Evolutionary conservation across 1,139 yeast species (phyloP).

Genomic region (Scheffersomyces titani): DNA sequence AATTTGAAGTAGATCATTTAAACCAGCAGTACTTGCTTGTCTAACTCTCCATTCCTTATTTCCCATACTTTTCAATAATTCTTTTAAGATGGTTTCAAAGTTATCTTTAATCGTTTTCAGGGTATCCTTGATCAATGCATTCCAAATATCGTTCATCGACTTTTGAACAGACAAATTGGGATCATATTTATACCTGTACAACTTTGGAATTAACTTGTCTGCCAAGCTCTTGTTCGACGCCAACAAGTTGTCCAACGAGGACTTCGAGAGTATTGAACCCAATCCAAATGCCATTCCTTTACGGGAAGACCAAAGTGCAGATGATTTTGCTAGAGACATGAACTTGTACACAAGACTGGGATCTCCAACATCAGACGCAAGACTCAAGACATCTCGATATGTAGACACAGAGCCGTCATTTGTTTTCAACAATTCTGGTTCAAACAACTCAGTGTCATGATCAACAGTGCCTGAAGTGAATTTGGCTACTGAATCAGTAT

Average conservation of each 20-base stretch:
- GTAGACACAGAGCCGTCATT: slow-evolving; percentile 88
- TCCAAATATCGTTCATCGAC: slow-evolving; percentile 92
- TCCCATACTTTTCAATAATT: slow-evolving; percentile 70
- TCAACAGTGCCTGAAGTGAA: slow-evolving; percentile 70
- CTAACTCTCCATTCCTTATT: slow-evolving; percentile 91
- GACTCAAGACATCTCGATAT: slow-evolving; percentile 76
- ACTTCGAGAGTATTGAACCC: slow-evolving; percentile 79
- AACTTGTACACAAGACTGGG: slow-evolving; percentile 92
- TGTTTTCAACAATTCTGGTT: slow-evolving; percentile 75
- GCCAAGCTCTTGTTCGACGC: slow-evolving; percentile 56
- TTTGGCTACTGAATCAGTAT: slow-evolving; percentile 51
- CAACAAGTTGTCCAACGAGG: slow-evolving; percentile 68
- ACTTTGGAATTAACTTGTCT: slow-evolving; percentile 70
- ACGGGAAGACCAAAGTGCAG: slow-evolving; percentile 89
- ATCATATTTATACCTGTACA: slow-evolving; percentile 83
- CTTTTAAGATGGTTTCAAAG: slow-evolving; percentile 61
- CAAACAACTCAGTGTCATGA: slow-evolving; percentile 82
- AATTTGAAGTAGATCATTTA: slow-evolving; percentile 69
- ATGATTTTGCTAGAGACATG: slow-evolving; percentile 87
- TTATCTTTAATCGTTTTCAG: slow-evolving; percentile 54
- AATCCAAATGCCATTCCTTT: slow-evolving; percentile 94
- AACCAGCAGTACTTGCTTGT: slow-evolving; percentile 81
- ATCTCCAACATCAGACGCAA: slow-evolving; percentile 95
- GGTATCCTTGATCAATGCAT: slow-evolving; percentile 64
- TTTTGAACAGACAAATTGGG: slow-evolving; percentile 74